phyloP scores from a whole-genome alignment of 2,329 filamentous ascomycete species.

The Pseudocercospora fijiensis region DNA sequence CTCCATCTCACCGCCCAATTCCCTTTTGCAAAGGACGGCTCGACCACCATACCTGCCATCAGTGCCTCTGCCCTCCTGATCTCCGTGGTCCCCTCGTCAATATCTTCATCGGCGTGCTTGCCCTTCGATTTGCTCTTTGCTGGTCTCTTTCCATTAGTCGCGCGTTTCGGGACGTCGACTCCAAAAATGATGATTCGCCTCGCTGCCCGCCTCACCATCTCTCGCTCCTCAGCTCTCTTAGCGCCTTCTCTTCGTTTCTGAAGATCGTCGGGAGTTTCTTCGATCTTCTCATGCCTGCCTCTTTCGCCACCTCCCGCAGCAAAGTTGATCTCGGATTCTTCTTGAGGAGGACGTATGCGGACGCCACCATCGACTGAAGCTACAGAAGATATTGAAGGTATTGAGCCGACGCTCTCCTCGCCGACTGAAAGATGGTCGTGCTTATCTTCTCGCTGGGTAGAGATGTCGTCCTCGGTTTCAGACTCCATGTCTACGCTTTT shows the following conservation, averaged over 20 bases:
- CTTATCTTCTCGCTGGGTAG: constrained; percentile 17
- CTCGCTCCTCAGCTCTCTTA: constrained; percentile 50
- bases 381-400: constrained; percentile 8
- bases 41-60: constrained; percentile 59
- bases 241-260: constrained; percentile 53
- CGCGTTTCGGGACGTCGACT: constrained; percentile 37
- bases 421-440: constrained; percentile 11
- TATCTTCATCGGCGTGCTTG: constrained; percentile 27
- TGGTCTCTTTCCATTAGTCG: constrained; percentile 17
- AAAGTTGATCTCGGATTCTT: constrained; percentile 55
- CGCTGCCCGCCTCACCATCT: constrained; percentile 63
- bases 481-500: constrained; percentile 47
- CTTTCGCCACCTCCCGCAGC: constrained; percentile 57
- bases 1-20: constrained; percentile 61
- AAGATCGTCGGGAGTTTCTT: constrained; percentile 54
- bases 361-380: constrained; percentile 24
- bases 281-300: constrained; percentile 53
- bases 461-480: constrained; percentile 10
- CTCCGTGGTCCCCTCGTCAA: constrained; percentile 22
- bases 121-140: constrained; percentile 23
- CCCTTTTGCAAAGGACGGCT: constrained; percentile 61
- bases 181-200: constrained; percentile 61
- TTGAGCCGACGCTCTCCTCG: constrained; percentile 17
- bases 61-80: constrained; percentile 57
- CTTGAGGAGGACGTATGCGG: constrained; percentile 42